These are phyloP conservation scores for Termitomyces sp. DNA, from an alignment of 1,284 basidiomycete species.

Conservation along the genomic window DNA sequence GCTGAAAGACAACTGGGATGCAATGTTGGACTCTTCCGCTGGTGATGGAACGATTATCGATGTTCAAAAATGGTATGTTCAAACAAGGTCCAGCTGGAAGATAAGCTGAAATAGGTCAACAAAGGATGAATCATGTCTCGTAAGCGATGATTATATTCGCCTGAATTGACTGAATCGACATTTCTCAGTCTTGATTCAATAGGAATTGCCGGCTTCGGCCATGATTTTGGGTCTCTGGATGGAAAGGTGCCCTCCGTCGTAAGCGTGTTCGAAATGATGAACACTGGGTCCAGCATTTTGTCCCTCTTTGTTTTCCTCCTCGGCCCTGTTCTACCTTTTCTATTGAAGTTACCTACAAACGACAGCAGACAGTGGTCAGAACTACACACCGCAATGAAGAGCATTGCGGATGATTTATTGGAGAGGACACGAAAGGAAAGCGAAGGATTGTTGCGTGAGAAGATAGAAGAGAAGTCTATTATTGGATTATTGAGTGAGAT, in stretches of 20 bases:
- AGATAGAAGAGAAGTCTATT: slow-evolving; percentile 44
- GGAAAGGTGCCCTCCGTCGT: slow-evolving; percentile 41
- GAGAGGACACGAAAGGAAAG: slow-evolving; percentile 37
- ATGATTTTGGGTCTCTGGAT: slow-evolving; percentile 50
- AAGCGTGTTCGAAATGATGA: slow-evolving; percentile 41
- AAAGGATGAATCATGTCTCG: slow-evolving; percentile 33
- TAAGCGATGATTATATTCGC: slow-evolving; percentile 9
- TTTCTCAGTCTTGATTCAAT: slow-evolving; percentile 46
- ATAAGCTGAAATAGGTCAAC: not conserved
- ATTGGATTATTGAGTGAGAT: slow-evolving; percentile 48
- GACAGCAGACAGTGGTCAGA: slow-evolving; percentile 29
- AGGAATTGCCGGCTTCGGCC: slow-evolving; percentile 53
- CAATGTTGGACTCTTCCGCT: slow-evolving; percentile 30
- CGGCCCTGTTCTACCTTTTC: slow-evolving; percentile 35
- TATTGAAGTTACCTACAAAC: slow-evolving; percentile 39
- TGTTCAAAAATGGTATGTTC: slow-evolving; percentile 48
- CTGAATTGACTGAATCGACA: not conserved
- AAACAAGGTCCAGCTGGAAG: not conserved
- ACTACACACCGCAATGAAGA: slow-evolving; percentile 36
- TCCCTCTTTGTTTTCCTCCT: slow-evolving; percentile 34
- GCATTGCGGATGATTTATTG: slow-evolving; percentile 44
- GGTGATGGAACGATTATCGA: slow-evolving; percentile 40
- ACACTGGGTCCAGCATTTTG: slow-evolving; percentile 21
- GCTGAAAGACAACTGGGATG: slow-evolving; percentile 49
- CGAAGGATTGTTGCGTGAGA: slow-evolving; percentile 24